These are phyloP conservation scores for Nitzschia inconspicua DNA, from an alignment of 108 stramenopile species.

Conservation along the genomic window DNA sequence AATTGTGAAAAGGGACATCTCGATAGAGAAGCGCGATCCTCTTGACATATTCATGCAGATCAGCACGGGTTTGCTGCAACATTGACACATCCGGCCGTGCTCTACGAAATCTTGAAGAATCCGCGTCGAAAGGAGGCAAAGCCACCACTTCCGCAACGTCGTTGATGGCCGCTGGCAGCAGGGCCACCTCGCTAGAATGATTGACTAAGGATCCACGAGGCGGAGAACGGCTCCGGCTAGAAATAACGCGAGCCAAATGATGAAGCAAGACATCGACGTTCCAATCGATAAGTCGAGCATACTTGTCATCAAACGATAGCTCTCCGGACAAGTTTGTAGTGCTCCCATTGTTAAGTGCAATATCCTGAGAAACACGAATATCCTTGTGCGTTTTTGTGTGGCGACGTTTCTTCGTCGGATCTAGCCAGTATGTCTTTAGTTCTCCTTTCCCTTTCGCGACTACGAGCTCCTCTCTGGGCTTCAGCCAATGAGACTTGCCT, in stretches of 20 bases:
- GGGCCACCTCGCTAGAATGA: conserved; percentile 17
- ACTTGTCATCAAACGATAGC: conserved; percentile 22
- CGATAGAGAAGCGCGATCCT: conserved; percentile 30
- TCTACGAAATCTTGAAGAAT: conserved; percentile 17
- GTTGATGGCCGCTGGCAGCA: conserved; percentile 16
- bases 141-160: conserved; percentile 27
- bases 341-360: conserved; percentile 6
- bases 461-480: conserved; percentile 34
- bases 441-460: conserved; percentile 61
- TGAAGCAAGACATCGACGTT: conserved; percentile 27
- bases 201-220: conserved; percentile 22
- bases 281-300: conserved; percentile 31
- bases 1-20: conserved; percentile 47
- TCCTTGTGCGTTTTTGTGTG: conserved; percentile 3
- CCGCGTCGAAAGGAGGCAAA: conserved; percentile 23
- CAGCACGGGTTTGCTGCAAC: conserved; percentile 17
- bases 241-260: conserved; percentile 25
- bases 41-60: conserved; percentile 23
- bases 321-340: neutral
- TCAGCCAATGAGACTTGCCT: conserved; percentile 45
- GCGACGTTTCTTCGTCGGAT: conserved; percentile 24
- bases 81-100: conserved; percentile 21
- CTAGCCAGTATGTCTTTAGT: conserved; percentile 58
- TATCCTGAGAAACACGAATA: conserved; percentile 10
- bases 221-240: conserved; percentile 7